Conservation (phyloP, 1,284 basidiomycete genomes). For the Singerocomus rubriflavus region DNA sequence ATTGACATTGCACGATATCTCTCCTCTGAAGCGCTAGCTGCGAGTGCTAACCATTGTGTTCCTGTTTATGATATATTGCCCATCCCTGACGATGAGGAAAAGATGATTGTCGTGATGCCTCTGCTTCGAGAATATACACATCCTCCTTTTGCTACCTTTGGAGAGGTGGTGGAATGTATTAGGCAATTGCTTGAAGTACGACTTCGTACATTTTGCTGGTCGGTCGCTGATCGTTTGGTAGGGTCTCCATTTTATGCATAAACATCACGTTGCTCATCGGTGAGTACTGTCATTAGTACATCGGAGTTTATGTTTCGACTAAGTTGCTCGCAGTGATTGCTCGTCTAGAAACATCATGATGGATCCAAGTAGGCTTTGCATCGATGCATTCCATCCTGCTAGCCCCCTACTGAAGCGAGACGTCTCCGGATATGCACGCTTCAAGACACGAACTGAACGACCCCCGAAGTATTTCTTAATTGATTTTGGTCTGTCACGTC, state of each 20-base stretch:
- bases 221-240: background rate
- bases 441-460: conserved; percentile 20
- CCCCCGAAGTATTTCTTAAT: conserved; percentile 20
- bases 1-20: conserved; percentile 27
- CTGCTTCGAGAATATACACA: conserved; percentile 25
- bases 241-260: conserved; percentile 24
- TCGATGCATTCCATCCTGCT: conserved; percentile 16
- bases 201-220: background rate
- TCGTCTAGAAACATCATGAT: conserved; percentile 39
- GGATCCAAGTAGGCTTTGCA: conserved; percentile 33
- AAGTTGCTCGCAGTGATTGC: conserved; percentile 7
- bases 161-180: conserved; percentile 35
- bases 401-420: background rate
- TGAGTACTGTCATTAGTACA: background rate
- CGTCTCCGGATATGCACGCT: conserved; percentile 4
- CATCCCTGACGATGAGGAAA: conserved; percentile 9
- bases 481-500: conserved; percentile 38
- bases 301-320: background rate
- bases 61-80: conserved; percentile 33
- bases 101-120: conserved; percentile 32
- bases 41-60: conserved; percentile 34
- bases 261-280: conserved; percentile 15
- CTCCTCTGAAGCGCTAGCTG: conserved; percentile 12
- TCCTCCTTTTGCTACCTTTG: conserved; percentile 33
- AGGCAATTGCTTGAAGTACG: conserved; percentile 37